phyloP scores from a whole-genome alignment of 2,329 filamentous ascomycete genomes.

The Fusarium solani-melongenae region DNA sequence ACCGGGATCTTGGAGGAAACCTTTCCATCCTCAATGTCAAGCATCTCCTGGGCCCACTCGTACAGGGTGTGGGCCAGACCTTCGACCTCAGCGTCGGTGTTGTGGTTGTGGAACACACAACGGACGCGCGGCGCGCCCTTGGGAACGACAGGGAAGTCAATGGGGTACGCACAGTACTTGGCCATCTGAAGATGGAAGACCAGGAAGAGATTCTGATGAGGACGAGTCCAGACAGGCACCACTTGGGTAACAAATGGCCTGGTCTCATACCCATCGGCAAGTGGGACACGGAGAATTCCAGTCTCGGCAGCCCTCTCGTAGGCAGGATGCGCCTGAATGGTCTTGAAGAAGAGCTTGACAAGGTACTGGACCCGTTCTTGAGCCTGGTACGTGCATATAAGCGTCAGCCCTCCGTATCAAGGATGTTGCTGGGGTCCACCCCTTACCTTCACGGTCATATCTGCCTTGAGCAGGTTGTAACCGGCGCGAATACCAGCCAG shows the following conservation, averaged over 20 bases:
- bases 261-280: slow-evolving; percentile 42
- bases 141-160: slow-evolving; percentile 20
- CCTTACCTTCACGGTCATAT: slow-evolving; percentile 16
- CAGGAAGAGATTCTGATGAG: slow-evolving; percentile 13
- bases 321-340: slow-evolving; percentile 33
- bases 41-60: slow-evolving; percentile 21
- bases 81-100: slow-evolving; percentile 9
- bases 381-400: slow-evolving; percentile 7
- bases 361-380: slow-evolving; percentile 38
- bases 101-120: slow-evolving; percentile 18
- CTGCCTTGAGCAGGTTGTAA: slow-evolving; percentile 26
- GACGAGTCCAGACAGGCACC: slow-evolving; percentile 42
- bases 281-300: slow-evolving; percentile 45
- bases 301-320: slow-evolving; percentile 38
- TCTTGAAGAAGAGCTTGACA: slow-evolving; percentile 43
- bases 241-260: slow-evolving; percentile 44
- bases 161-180: slow-evolving; percentile 12
- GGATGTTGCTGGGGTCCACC: neutral
- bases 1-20: slow-evolving; percentile 12
- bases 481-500: slow-evolving; percentile 35
- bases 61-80: neutral
- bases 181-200: slow-evolving; percentile 17
- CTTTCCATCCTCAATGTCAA: slow-evolving; percentile 12
- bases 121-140: slow-evolving; percentile 15
- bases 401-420: neutral